Conservation (phyloP, 2,329 filamentous ascomycete species). For the Alternaria burnsii region DNA sequence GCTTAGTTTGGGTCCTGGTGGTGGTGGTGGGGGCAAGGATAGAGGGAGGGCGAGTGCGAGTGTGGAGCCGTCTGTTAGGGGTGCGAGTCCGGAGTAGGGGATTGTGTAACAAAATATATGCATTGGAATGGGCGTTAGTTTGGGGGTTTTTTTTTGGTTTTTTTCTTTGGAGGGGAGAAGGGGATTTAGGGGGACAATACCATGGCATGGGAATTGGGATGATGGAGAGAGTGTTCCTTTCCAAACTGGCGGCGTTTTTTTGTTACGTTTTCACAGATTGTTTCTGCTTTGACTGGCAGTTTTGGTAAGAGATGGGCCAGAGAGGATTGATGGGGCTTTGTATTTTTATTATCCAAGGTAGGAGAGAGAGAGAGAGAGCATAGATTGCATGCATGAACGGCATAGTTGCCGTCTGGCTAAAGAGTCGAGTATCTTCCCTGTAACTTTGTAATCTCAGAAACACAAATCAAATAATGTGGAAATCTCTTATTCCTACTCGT, state of each 20-base stretch:
- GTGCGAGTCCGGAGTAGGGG: conserved; percentile 13
- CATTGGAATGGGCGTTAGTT: background rate
- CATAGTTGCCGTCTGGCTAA: background rate
- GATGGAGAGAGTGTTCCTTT: background rate
- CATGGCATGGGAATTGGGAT: conserved; percentile 3
- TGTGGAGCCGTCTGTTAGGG: conserved; percentile 18
- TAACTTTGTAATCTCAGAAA: background rate
- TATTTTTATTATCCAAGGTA: background rate
- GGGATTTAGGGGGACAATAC: background rate
- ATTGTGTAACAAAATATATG: background rate
- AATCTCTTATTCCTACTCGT: too few relatives aligned
- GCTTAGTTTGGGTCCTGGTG: conserved; percentile 26
- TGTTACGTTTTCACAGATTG: background rate
- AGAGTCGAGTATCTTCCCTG: background rate
- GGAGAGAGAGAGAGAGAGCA: background rate
- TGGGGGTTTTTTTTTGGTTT: background rate
- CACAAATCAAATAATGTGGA: too few relatives aligned
- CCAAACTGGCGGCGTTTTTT: background rate
- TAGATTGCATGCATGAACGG: background rate
- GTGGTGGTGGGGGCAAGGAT: conserved; percentile 23
- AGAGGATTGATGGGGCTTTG: background rate
- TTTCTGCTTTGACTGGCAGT: background rate
- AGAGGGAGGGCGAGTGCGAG: conserved; percentile 26
- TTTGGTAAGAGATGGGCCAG: background rate
- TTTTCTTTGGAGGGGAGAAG: too few relatives aligned